Evolutionary conservation across 495 filamentous ascomycete genomes (phyloP).

Genomic region (Hypoxylon perforatum): DNA sequence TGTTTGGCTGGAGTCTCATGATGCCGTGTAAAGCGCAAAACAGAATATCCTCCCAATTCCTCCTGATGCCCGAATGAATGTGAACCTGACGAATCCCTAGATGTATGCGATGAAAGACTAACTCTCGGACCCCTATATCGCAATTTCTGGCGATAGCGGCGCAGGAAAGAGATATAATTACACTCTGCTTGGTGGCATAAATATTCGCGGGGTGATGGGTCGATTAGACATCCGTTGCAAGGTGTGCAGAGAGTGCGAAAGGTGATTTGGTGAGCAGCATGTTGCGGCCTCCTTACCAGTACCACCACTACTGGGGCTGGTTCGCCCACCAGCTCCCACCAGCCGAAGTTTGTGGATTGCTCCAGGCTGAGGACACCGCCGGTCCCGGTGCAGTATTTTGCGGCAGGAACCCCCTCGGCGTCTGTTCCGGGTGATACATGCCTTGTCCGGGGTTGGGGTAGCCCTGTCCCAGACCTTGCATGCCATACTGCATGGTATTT

Average conservation of each 20-base stretch:
- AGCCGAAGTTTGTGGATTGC: slow-evolving; percentile 51
- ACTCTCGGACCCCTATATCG: slow-evolving; percentile 46
- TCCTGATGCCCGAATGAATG: slow-evolving; percentile 30
- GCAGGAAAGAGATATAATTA: slow-evolving; percentile 26
- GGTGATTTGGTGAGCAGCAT: slow-evolving; percentile 10
- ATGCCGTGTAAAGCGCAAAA: slow-evolving; percentile 34
- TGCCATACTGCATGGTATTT: slow-evolving; percentile 64
- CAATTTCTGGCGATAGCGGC: slow-evolving; percentile 32
- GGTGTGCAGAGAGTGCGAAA: slow-evolving; percentile 15
- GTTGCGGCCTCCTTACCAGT: background rate
- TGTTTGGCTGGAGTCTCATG: slow-evolving; percentile 23
- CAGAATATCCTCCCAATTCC: slow-evolving; percentile 19
- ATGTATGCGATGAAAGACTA: slow-evolving; percentile 25
- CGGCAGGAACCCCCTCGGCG: slow-evolving; percentile 70
- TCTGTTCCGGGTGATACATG: slow-evolving; percentile 68
- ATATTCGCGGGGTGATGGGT: slow-evolving; percentile 6
- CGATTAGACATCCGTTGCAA: slow-evolving; percentile 3
- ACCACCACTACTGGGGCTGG: slow-evolving; percentile 53
- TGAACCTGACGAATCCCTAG: slow-evolving; percentile 20
- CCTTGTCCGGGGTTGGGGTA: slow-evolving; percentile 62
- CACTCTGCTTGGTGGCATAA: slow-evolving; percentile 21
- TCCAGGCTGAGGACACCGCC: slow-evolving; percentile 57
- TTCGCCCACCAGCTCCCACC: slow-evolving; percentile 59
- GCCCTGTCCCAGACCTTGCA: slow-evolving; percentile 68
- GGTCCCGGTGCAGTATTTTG: slow-evolving; percentile 53